Conservation (phyloP, 176 grass and related monocot genomes). For the Dendrocalamus sinicus region DNA sequence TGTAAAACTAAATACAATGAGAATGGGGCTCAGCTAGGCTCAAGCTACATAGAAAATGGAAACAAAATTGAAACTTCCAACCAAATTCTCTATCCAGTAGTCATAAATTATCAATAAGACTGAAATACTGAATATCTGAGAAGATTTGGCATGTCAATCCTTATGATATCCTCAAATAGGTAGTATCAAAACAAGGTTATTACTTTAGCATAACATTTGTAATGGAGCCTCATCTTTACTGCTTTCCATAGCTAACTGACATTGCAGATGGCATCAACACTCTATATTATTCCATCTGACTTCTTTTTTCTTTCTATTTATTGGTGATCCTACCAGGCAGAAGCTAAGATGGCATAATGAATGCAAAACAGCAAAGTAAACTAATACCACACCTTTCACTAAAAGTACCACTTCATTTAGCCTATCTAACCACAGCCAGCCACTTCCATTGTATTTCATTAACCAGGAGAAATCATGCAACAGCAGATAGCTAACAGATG, state of each 20-base stretch:
- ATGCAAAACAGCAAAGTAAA: background rate
- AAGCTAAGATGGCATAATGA: background rate
- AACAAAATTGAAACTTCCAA: too few species aligned
- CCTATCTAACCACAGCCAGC: background rate
- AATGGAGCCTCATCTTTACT: background rate
- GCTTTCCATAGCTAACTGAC: constrained; percentile 13
- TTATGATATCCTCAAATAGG: constrained; percentile 20
- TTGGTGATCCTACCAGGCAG: background rate
- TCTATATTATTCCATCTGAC: background rate
- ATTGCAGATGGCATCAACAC: constrained; percentile 4
- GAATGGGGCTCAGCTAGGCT: too few species aligned
- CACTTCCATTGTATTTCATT: background rate
- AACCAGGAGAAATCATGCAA: too few species aligned
- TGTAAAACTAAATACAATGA: too few species aligned
- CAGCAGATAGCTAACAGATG: background rate
- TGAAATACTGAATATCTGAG: too few species aligned
- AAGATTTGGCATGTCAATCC: background rate
- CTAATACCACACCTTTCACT: background rate
- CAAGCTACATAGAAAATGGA: too few species aligned
- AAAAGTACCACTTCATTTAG: constrained; percentile 6
- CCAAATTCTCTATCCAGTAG: too few species aligned
- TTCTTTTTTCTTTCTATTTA: background rate
- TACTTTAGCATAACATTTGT: constrained; percentile 4
- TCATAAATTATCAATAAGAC: too few species aligned
- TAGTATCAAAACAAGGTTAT: background rate